Evolutionary conservation across 1,139 yeast species (phyloP).

Genomic region (Sugiyamaella castrensis): DNA sequence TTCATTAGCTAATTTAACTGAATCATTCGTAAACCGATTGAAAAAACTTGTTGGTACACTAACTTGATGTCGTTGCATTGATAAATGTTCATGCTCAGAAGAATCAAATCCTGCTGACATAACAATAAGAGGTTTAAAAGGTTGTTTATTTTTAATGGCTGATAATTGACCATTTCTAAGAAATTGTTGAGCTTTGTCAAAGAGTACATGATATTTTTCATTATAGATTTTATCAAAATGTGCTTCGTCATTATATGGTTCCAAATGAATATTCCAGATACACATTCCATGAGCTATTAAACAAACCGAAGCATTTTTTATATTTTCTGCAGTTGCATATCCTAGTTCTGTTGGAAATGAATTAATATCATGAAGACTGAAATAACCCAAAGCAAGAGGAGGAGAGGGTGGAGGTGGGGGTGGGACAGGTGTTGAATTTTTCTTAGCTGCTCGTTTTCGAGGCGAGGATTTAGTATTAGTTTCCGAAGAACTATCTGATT

Average conservation of each 20-base stretch:
- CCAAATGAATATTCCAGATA: slow-evolving; percentile 82
- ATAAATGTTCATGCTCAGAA: slow-evolving; percentile 73
- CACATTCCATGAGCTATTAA: slow-evolving; percentile 73
- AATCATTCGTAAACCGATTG: slow-evolving; percentile 69
- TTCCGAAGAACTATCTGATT: not conserved
- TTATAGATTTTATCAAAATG: slow-evolving; percentile 67
- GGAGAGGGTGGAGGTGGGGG: slow-evolving; percentile 9
- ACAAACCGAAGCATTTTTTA: slow-evolving; percentile 78
- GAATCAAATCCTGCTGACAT: slow-evolving; percentile 90
- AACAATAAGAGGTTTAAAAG: slow-evolving; percentile 67
- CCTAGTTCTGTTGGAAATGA: slow-evolving; percentile 84
- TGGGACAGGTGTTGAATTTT: not conserved
- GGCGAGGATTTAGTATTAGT: not conserved
- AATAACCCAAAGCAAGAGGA: slow-evolving; percentile 55
- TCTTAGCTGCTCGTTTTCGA: slow-evolving; percentile 3
- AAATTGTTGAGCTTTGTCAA: slow-evolving; percentile 68
- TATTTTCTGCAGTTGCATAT: slow-evolving; percentile 66
- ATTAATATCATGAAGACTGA: slow-evolving; percentile 80
- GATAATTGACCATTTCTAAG: slow-evolving; percentile 40
- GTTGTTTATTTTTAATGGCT: slow-evolving; percentile 35
- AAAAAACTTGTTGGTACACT: slow-evolving; percentile 82
- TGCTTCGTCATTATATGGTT: slow-evolving; percentile 56
- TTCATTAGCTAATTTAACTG: slow-evolving; percentile 57
- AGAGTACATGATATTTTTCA: slow-evolving; percentile 57
- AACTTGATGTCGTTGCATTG: slow-evolving; percentile 84